Percentiles rank a stretch among this genome's conserved stretches.
Evolutionary conservation across 2,329 filamentous ascomycete species (phyloP).

Genomic region (Scedosporium aurantiacum): DNA sequence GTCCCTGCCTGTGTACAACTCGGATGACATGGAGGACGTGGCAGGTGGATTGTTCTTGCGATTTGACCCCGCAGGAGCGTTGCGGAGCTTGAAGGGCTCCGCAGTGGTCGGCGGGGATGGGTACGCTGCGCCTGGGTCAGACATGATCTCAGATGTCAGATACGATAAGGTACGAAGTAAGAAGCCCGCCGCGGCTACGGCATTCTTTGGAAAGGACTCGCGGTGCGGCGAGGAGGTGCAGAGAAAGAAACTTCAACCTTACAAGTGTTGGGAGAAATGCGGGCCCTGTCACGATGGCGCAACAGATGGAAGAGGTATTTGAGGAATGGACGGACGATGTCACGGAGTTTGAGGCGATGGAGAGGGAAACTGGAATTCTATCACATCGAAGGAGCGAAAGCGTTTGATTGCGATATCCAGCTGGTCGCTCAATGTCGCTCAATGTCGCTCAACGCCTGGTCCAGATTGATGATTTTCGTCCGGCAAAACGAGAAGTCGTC

Average conservation of each 20-base stretch:
- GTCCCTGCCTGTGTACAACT: constrained; percentile 17
- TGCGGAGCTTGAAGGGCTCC: background rate
- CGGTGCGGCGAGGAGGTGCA: background rate
- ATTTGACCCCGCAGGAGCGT: background rate
- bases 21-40: constrained; percentile 37
- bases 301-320: background rate
- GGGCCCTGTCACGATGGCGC: background rate
- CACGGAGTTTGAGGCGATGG: background rate
- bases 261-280: background rate
- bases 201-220: background rate
- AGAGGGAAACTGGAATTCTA: background rate
- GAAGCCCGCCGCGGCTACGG: background rate
- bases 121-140: background rate
- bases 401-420: background rate
- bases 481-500: constrained; percentile 7
- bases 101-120: background rate
- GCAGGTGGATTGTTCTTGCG: constrained; percentile 20
- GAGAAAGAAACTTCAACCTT: background rate
- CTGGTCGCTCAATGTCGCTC: constrained; percentile 6
- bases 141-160: background rate
- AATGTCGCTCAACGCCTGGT: constrained; percentile 8
- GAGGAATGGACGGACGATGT: background rate
- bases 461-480: constrained; percentile 5
- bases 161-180: background rate
- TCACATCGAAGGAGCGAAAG: background rate